phyloP scores from a whole-genome alignment of 805 yeast genomes.

The Candida suzukii region DNA sequence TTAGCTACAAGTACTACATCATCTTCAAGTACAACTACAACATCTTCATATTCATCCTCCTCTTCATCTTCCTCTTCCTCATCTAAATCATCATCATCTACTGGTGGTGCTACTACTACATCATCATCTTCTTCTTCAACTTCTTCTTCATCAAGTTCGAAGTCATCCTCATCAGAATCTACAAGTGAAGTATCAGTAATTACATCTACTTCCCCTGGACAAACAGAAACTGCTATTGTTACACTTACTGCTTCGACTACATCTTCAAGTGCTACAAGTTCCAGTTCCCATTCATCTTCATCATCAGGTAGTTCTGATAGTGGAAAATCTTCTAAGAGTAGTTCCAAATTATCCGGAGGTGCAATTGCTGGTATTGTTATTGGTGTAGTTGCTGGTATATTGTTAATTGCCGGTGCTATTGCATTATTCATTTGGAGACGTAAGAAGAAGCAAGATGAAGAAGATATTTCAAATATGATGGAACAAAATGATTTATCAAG shows the following conservation, averaged over 20 bases:
- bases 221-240: conserved; percentile 14
- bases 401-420: conserved; percentile 8
- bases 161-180: conserved; percentile 3
- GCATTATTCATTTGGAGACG: conserved; percentile 18
- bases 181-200: neutral
- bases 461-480: conserved; percentile 10
- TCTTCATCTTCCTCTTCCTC: conserved; percentile 7
- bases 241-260: conserved; percentile 19
- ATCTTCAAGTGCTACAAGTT: conserved; percentile 10
- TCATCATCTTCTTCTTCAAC: conserved; percentile 6
- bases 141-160: neutral
- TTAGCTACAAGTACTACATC: conserved; percentile 10
- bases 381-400: conserved; percentile 22
- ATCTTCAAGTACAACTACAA: conserved; percentile 5
- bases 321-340: neutral
- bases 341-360: conserved; percentile 18
- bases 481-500: conserved; percentile 7
- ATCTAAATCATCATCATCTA: conserved; percentile 4
- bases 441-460: conserved; percentile 9
- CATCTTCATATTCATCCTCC: conserved; percentile 9
- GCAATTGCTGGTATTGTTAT: conserved; percentile 29
- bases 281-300: conserved; percentile 9
- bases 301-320: conserved; percentile 6
- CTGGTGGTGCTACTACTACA: conserved; percentile 8
- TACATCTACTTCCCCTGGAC: conserved; percentile 16